Base-by-base conservation (phyloP, 1,139 yeast species). In the Suhomyces bokatorum region DNA sequence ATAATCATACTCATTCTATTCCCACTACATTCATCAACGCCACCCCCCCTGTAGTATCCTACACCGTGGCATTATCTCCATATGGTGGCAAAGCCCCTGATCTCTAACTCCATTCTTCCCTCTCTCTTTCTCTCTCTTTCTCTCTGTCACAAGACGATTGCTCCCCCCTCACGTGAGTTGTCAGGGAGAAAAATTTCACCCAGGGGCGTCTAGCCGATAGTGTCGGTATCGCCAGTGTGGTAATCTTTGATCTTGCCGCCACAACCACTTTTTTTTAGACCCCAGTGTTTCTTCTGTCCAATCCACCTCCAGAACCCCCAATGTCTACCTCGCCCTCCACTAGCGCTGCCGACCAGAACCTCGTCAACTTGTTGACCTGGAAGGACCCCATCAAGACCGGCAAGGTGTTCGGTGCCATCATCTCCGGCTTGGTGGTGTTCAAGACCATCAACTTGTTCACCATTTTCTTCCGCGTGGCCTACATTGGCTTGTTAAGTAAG, bases 301-400 rank as follows among this genome's bases (percentile, higher is more conserved):
- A 39, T 43, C 14, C 30, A 13, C 14, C 11, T 26, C 37, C 13
- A 24, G 17, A 27, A 15, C 38, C 22, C 9, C 42, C 27, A 36
- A 37, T 33, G 47, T 44, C 45, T 45, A 20, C 24, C 24, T 20
- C 24, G 62, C 45, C 29, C 57, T 43, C 45, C 64, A 47, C 32
- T 20, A 22, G 37, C 30, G 10, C 38, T 57, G 42, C 37, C 31
- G 32, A 45, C 45, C 54, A 14, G 41, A 20, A 37, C 37, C 20
- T 35, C 47, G 37, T 44, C 53, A 32, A 48, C 54, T 70, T 90
- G 54, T 73, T 91, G 51, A 81, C 91, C 53, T 91, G 98, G 98
- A 77, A 80, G 57, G 79, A 88, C 62, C 97, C 97, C 33, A 70
- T 77, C 52, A 75, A 77, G 59, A 83, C 97, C 45, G 97, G 87